Percentiles rank a stretch among this genome's conserved stretches.
Conservation (phyloP, 2,329 filamentous ascomycete species). For the Ascochyta rabiei region DNA sequence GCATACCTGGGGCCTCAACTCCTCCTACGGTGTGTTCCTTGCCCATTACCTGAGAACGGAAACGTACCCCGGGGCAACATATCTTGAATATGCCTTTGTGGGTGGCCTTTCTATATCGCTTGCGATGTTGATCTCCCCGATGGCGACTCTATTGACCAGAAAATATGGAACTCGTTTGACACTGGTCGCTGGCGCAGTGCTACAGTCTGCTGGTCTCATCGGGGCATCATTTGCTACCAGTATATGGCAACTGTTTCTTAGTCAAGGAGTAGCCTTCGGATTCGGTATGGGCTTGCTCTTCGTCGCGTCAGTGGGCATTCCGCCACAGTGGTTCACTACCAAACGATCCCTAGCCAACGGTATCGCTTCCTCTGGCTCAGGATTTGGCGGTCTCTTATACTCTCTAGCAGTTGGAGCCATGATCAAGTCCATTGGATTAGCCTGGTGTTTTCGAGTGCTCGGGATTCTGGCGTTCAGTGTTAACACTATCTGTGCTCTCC, state of each 20-base stretch:
- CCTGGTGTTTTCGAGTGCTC: conserved; percentile 52
- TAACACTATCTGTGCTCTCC: conserved; percentile 31
- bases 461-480: conserved; percentile 36
- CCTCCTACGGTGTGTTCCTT: conserved; percentile 50
- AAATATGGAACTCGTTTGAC: conserved; percentile 26
- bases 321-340: conserved; percentile 51
- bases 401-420: conserved; percentile 40
- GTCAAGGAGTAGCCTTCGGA: conserved; percentile 49
- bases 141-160: conserved; percentile 33
- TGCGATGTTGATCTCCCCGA: conserved; percentile 38
- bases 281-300: conserved; percentile 48
- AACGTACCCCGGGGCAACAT: conserved; percentile 38
- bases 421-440: conserved; percentile 40
- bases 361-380: conserved; percentile 46
- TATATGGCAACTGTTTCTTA: conserved; percentile 50
- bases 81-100: conserved; percentile 47
- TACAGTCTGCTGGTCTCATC: conserved; percentile 43
- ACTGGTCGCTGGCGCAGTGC: conserved; percentile 40
- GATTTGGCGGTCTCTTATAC: conserved; percentile 45
- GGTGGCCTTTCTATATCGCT: conserved; percentile 45
- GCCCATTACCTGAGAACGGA: conserved; percentile 46
- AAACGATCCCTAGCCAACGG: conserved; percentile 49
- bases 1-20: conserved; percentile 2
- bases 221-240: conserved; percentile 42
- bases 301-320: conserved; percentile 42